These are phyloP conservation scores for Epichloe gansuensis DNA, from an alignment of 2,329 filamentous ascomycete species.

Conservation along the genomic window DNA sequence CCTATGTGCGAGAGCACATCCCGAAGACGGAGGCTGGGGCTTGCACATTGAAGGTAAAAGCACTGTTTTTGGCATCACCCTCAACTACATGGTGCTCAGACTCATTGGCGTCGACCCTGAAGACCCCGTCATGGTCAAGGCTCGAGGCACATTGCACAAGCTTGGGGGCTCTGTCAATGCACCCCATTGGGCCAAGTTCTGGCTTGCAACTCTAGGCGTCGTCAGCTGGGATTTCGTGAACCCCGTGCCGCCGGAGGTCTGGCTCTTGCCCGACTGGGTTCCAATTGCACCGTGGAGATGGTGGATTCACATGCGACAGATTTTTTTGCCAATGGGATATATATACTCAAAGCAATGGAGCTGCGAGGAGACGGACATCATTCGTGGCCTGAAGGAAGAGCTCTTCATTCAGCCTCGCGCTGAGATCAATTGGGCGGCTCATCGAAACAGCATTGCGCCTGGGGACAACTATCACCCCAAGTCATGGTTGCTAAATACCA, in stretches of 20 bases:
- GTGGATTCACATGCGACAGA: slow-evolving; percentile 97
- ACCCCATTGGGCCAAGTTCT: slow-evolving; percentile 97
- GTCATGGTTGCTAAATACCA: slow-evolving; percentile 62
- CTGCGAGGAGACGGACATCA: slow-evolving; percentile 62
- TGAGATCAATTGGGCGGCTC: slow-evolving; percentile 59
- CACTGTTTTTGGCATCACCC: slow-evolving; percentile 74
- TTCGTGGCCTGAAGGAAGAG: slow-evolving; percentile 62
- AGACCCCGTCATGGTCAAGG: slow-evolving; percentile 74
- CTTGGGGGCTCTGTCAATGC: slow-evolving; percentile 72
- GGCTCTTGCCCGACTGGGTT: slow-evolving; percentile 84
- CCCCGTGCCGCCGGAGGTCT: slow-evolving; percentile 83
- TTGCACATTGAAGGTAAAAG: slow-evolving; percentile 90
- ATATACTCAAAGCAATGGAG: slow-evolving; percentile 75
- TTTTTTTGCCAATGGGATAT: slow-evolving; percentile 88
- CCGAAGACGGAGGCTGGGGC: slow-evolving; percentile 91
- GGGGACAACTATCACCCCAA: slow-evolving; percentile 91
- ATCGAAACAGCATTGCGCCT: slow-evolving; percentile 71
- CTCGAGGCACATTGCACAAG: slow-evolving; percentile 67
- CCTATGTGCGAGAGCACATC: slow-evolving; percentile 70
- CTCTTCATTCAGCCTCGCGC: slow-evolving; percentile 69
- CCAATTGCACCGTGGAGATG: slow-evolving; percentile 85
- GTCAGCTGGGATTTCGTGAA: slow-evolving; percentile 88
- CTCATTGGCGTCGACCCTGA: slow-evolving; percentile 74
- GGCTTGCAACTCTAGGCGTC: slow-evolving; percentile 74
- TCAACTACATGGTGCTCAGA: slow-evolving; percentile 77